phyloP scores from a whole-genome alignment of 345 rosid species.

The Zanthoxylum bungeanum region DNA sequence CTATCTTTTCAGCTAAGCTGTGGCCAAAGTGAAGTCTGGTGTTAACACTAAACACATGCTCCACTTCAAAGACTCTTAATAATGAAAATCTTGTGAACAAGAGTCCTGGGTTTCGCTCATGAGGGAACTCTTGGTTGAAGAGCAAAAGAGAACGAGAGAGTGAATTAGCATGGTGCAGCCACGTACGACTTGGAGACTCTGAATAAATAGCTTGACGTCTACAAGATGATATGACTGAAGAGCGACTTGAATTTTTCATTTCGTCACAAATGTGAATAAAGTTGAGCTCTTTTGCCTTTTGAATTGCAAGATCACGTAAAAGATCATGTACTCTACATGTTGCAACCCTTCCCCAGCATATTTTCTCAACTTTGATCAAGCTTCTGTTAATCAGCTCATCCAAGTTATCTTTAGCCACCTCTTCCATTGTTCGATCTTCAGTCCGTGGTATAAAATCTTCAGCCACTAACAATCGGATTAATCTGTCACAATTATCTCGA shows the following conservation, averaged over 20 bases:
- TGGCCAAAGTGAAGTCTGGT: background rate
- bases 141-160: background rate
- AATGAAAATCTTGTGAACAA: background rate
- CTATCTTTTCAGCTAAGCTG: background rate
- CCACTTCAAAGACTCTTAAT: background rate
- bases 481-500: background rate
- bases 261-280: background rate
- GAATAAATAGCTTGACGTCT: background rate
- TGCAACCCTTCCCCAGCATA: background rate
- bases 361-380: background rate
- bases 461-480: background rate
- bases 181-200: background rate
- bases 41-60: too few relatives aligned
- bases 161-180: background rate
- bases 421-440: background rate
- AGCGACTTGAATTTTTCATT: too few relatives aligned
- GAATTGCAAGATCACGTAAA: background rate
- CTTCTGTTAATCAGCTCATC: background rate
- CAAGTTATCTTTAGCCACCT: background rate
- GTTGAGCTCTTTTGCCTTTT: background rate
- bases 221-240: background rate
- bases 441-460: background rate
- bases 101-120: background rate
- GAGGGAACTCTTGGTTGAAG: background rate
- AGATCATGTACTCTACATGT: background rate